phyloP scores from a whole-genome alignment of 202 grass and related monocot species.

The Bolboschoenoplectus hybrid region DNA sequence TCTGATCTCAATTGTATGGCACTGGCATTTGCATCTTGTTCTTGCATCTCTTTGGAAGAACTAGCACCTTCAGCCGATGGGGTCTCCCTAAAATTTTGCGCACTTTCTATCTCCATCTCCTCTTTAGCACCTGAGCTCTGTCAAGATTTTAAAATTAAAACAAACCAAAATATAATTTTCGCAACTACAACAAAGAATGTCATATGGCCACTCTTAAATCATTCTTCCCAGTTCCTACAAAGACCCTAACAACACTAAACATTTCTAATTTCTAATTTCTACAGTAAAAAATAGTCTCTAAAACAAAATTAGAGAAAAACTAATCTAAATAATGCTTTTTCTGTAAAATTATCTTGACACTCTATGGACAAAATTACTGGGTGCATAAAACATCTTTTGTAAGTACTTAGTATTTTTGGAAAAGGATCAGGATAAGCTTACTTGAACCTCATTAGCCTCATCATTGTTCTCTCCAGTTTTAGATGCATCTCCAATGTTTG shows the following conservation, averaged over 20 bases:
- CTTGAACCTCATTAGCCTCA: constrained; percentile 66
- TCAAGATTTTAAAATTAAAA: constrained; percentile 12
- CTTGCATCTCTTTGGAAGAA: constrained; percentile 50
- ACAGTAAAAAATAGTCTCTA: background rate
- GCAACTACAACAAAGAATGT: constrained; percentile 6
- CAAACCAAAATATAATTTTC: constrained; percentile 8
- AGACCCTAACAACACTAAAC: background rate
- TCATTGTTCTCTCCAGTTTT: constrained; percentile 66
- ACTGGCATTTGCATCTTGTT: constrained; percentile 44
- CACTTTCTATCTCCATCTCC: constrained; percentile 68
- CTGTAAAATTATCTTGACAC: background rate
- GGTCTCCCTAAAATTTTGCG: constrained; percentile 53
- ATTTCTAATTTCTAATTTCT: background rate
- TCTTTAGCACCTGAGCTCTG: constrained; percentile 79
- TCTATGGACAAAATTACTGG: background rate
- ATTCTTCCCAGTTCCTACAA: background rate
- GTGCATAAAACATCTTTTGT: background rate
- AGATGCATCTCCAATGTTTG: constrained; percentile 56
- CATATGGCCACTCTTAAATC: background rate
- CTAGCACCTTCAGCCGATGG: constrained; percentile 46
- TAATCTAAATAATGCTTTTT: background rate
- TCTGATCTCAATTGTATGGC: constrained; percentile 40
- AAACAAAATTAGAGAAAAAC: background rate
- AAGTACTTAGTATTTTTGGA: background rate
- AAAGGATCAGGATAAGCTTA: constrained; percentile 50